Conservation (phyloP, 768 basidiomycete genomes). For the Mycena polygramma region DNA sequence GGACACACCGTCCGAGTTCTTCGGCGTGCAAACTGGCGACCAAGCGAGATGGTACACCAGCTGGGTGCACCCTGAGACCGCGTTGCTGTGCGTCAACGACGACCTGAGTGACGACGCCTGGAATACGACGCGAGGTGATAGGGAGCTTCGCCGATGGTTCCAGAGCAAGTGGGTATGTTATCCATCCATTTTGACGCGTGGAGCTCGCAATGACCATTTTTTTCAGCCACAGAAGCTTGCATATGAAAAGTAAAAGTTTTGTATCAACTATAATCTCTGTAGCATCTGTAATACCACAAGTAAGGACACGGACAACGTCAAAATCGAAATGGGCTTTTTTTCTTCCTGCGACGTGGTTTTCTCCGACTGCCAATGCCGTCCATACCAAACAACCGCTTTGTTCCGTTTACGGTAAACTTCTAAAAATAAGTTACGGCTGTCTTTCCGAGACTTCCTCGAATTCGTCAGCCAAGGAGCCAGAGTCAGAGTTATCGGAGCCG, state of each 20-base stretch:
- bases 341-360: too few relatives aligned
- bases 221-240: conserved; percentile 17
- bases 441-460: not conserved
- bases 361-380: too few relatives aligned
- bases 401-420: not conserved
- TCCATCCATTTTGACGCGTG: not conserved
- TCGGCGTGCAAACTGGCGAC: conserved; percentile 30
- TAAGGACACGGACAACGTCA: too few relatives aligned
- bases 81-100: conserved; percentile 51
- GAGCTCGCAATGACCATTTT: not conserved
- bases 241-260: conserved; percentile 17
- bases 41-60: conserved; percentile 32
- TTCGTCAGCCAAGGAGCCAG: not conserved
- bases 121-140: conserved; percentile 28
- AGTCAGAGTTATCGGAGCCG: conserved; percentile 17
- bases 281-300: not conserved
- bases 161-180: conserved; percentile 12
- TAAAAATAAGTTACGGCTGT: not conserved
- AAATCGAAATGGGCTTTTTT: too few relatives aligned
- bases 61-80: conserved; percentile 40
- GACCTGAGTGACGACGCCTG: conserved; percentile 41
- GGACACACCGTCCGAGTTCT: conserved; percentile 38
- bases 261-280: not conserved
- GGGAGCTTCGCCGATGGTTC: conserved; percentile 22
- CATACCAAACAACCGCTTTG: conserved; percentile 20